phyloP scores from a whole-genome alignment of 2,329 filamentous ascomycete genomes.

The Taxawa tesnikishii region DNA sequence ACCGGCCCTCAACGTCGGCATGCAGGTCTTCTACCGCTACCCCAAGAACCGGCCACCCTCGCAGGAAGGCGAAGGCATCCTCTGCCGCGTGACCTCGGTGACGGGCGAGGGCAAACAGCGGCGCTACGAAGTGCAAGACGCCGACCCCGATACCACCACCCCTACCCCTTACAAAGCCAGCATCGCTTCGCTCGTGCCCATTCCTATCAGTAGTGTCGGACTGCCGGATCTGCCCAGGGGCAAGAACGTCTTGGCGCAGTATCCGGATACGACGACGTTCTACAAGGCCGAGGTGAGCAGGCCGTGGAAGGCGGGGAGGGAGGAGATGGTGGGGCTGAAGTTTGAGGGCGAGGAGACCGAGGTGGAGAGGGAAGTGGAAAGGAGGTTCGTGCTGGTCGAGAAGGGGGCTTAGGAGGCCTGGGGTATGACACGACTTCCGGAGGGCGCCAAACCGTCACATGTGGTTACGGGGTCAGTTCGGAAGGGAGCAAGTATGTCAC shows the following conservation, averaged over 20 bases:
- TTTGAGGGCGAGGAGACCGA: conserved; percentile 38
- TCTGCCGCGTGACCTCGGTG: conserved; percentile 38
- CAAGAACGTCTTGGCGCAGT: conserved; percentile 35
- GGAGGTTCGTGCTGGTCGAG: conserved; percentile 34
- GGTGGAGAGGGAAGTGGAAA: conserved; percentile 35
- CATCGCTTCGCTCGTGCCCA: conserved; percentile 35
- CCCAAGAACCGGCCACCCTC: conserved; percentile 15
- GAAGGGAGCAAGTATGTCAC: no score
- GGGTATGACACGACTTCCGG: no score
- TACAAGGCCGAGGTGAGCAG: conserved; percentile 38
- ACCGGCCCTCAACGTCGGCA: conserved; percentile 24
- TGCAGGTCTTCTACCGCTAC: conserved; percentile 39
- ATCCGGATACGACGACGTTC: conserved; percentile 41
- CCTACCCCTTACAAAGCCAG: conserved; percentile 30
- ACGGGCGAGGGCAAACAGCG: conserved; percentile 41
- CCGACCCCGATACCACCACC: conserved; percentile 25
- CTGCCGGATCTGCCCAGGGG: conserved; percentile 28
- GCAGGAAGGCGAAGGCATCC: conserved; percentile 37
- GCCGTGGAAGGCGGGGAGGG: conserved; percentile 22
- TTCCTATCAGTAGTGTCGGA: conserved; percentile 25
- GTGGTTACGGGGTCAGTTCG: no score
- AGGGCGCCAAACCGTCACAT: no score
- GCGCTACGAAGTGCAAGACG: conserved; percentile 40
- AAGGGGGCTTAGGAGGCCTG: conserved; percentile 12
- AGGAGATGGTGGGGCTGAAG: conserved; percentile 27